phyloP scores from a whole-genome alignment of 2,329 filamentous ascomycete genomes.

The Aspergillus versicolor region DNA sequence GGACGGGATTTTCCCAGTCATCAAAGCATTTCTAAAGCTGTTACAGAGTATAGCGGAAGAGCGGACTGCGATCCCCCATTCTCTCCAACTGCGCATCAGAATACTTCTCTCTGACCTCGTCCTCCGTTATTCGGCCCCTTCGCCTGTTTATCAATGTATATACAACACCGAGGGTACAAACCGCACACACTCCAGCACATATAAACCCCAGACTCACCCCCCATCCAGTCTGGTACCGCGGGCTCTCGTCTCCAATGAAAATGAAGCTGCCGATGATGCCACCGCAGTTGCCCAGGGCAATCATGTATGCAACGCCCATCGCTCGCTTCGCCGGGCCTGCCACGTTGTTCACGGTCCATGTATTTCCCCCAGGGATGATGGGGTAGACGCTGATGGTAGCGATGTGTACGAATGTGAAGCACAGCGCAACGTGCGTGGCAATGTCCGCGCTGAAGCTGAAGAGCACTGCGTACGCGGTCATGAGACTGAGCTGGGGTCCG shows the following conservation, averaged over 20 bases:
- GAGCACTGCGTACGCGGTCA: constrained; percentile 29
- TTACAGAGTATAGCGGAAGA: neutral
- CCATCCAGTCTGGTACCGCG: constrained; percentile 38
- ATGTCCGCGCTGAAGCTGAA: constrained; percentile 9
- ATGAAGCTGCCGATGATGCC: constrained; percentile 44
- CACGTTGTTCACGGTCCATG: constrained; percentile 33
- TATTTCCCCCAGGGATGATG: constrained; percentile 26
- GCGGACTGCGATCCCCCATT: constrained; percentile 15
- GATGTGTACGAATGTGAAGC: constrained; percentile 26
- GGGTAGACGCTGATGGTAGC: constrained; percentile 29
- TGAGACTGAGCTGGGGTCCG: constrained; percentile 22
- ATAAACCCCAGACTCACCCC: constrained; percentile 34
- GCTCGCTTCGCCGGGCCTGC: constrained; percentile 36
- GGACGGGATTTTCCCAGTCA: too few species aligned
- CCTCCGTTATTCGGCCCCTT: constrained; percentile 11
- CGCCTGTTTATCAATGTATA: constrained; percentile 8
- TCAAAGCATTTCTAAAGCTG: too few species aligned
- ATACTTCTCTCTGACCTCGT: constrained; percentile 7
- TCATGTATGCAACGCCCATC: constrained; percentile 41
- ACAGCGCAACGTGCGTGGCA: constrained; percentile 14
- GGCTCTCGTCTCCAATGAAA: constrained; percentile 36
- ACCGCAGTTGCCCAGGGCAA: constrained; percentile 42
- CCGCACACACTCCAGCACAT: constrained; percentile 10
- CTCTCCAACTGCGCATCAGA: constrained; percentile 14
- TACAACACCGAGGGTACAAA: constrained; percentile 32